Conservation (phyloP, 805 yeast genomes). For the Ascoidea rubescens region DNA sequence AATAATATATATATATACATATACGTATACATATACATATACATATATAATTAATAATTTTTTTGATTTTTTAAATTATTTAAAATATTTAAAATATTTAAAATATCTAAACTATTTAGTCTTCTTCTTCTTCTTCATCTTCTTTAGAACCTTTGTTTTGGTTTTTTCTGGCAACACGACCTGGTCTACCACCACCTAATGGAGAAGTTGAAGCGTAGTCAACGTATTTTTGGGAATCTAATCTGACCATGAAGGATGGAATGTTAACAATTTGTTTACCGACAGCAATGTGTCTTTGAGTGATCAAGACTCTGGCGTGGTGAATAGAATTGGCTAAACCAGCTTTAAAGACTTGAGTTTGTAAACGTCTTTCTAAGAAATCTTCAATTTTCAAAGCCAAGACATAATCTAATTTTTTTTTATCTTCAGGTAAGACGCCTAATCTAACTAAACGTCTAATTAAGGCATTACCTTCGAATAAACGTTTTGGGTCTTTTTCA, state of each 20-base stretch:
- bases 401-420: constrained; percentile 99
- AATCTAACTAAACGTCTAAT: constrained; percentile 97
- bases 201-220: constrained; percentile 99
- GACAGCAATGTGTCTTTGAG: constrained; percentile 99
- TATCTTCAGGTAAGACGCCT: constrained; percentile 98
- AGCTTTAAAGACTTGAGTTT: constrained; percentile 99
- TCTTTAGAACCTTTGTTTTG: constrained; percentile 52
- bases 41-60: too few species aligned
- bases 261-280: constrained; percentile 99
- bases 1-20: too few species aligned
- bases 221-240: constrained; percentile 99
- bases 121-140: constrained; percentile 67
- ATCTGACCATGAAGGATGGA: constrained; percentile 99
- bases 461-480: constrained; percentile 99
- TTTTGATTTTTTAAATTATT: too few species aligned
- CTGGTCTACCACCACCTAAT: constrained; percentile 99
- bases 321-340: constrained; percentile 99
- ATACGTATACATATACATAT: too few species aligned
- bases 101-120: constrained; percentile 12
- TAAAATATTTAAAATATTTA: neutral
- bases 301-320: constrained; percentile 98
- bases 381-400: constrained; percentile 96
- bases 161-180: constrained; percentile 98
- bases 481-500: constrained; percentile 99
- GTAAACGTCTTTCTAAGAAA: constrained; percentile 99